phyloP scores from a whole-genome alignment of 139 green algal genomes.

The Bryopsis sp. region DNA sequence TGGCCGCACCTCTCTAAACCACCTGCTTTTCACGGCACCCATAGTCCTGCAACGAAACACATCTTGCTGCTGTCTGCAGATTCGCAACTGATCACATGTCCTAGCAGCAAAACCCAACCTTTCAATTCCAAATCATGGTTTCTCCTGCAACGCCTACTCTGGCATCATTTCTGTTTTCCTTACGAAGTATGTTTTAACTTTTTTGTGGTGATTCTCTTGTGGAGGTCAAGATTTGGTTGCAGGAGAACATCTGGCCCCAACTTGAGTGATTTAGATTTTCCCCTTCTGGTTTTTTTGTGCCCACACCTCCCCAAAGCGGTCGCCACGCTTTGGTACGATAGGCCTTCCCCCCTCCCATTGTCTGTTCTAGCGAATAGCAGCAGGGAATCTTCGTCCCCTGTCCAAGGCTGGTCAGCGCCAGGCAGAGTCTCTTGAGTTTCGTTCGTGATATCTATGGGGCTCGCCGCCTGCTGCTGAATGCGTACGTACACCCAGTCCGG shows the following conservation, averaged over 20 bases:
- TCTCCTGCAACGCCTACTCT: background rate
- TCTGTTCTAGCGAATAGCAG: constrained; percentile 11
- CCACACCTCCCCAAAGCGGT: constrained; percentile 5
- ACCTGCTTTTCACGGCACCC: constrained; percentile 18
- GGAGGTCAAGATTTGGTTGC: no score
- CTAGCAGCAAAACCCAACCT: background rate
- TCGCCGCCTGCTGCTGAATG: constrained; percentile 3
- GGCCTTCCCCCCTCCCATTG: constrained; percentile 11
- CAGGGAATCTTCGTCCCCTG: constrained; percentile 14
- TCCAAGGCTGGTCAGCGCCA: constrained; percentile 15
- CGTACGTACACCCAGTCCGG: constrained; percentile 19
- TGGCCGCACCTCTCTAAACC: constrained; percentile 17
- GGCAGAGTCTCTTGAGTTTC: background rate
- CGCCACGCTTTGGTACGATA: constrained; percentile 12
- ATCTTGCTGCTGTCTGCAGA: background rate
- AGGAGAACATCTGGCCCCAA: no score
- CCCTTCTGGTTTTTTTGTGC: no score
- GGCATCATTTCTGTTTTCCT: no score
- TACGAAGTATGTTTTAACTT: no score
- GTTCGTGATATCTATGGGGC: background rate
- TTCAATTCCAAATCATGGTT: background rate
- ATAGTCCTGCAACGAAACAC: constrained; percentile 5
- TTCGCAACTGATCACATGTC: background rate
- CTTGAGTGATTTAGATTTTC: no score
- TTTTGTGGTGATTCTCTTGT: no score